A percentile compares a stretch with the other conserved stretches of the same genome.
phyloP scores from a whole-genome alignment of 768 basidiomycete species.

The Cystobasidiopsis lactophilus region DNA sequence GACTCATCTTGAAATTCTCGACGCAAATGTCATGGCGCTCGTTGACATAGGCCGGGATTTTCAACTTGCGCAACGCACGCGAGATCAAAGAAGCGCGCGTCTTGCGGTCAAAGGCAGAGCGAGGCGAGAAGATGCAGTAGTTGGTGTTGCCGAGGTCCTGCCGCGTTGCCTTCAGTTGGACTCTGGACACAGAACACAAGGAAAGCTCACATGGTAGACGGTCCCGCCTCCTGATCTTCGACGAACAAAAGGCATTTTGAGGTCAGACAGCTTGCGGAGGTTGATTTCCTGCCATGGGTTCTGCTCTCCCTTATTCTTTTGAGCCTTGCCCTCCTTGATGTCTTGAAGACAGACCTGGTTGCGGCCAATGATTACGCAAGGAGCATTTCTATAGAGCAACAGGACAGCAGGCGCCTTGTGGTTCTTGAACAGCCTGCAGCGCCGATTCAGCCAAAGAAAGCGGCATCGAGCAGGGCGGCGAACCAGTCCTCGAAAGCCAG shows the following conservation, averaged over 20 bases:
- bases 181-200: background rate
- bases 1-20: slow-evolving; percentile 65
- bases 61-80: slow-evolving; percentile 52
- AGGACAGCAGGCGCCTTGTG: slow-evolving; percentile 48
- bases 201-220: slow-evolving; percentile 63
- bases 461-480: slow-evolving; percentile 13
- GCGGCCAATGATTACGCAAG: slow-evolving; percentile 79
- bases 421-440: slow-evolving; percentile 52
- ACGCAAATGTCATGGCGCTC: slow-evolving; percentile 82
- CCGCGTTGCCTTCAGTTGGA: background rate
- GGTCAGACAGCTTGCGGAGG: slow-evolving; percentile 34
- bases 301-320: slow-evolving; percentile 30
- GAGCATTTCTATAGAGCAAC: slow-evolving; percentile 63
- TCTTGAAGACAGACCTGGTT: slow-evolving; percentile 41
- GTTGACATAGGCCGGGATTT: slow-evolving; percentile 50
- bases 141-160: slow-evolving; percentile 96
- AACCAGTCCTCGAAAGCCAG: slow-evolving; percentile 78
- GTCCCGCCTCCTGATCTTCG: slow-evolving; percentile 83
- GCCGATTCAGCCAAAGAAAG: slow-evolving; percentile 20
- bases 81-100: slow-evolving; percentile 56
- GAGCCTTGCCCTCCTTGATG: too few relatives aligned
- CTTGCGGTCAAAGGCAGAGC: slow-evolving; percentile 53
- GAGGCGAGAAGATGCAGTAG: slow-evolving; percentile 77
- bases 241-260: slow-evolving; percentile 50
- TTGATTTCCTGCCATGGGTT: slow-evolving; percentile 98